Evolutionary conservation across 164 flowering plant genomes (phyloP).

Genomic region (Magnolia kwangsiensis): DNA sequence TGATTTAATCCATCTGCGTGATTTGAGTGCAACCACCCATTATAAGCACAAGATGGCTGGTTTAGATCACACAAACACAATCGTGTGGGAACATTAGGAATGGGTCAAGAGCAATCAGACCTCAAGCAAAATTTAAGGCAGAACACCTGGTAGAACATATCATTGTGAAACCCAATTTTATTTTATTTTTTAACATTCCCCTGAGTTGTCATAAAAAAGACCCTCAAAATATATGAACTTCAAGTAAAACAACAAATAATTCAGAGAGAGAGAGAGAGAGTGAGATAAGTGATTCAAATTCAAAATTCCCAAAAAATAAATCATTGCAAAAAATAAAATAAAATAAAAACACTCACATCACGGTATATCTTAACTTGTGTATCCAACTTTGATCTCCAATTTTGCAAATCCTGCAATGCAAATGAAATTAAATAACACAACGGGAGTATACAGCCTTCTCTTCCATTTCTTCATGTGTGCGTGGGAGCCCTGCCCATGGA

Average conservation of each 20-base stretch:
- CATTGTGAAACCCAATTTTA: background rate
- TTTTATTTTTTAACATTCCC: background rate
- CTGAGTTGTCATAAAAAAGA: background rate
- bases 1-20: background rate
- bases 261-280: background rate
- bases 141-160: background rate
- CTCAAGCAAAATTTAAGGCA: background rate
- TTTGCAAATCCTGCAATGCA: constrained; percentile 63
- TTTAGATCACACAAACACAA: too few relatives aligned
- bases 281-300: background rate
- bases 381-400: constrained; percentile 83
- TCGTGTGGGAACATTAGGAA: background rate
- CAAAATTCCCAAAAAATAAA: background rate
- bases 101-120: background rate
- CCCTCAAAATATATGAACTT: background rate
- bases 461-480: background rate
- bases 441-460: background rate
- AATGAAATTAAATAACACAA: background rate
- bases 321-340: too few relatives aligned
- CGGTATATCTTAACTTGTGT: constrained; percentile 76
- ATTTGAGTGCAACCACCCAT: background rate
- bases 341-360: constrained; percentile 48
- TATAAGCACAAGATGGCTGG: background rate
- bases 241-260: background rate
- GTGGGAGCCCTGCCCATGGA: background rate